Percentiles rank a stretch among this genome's conserved stretches.
phyloP scores from a whole-genome alignment of 164 flowering plant species.

The Amborella trichopoda region DNA sequence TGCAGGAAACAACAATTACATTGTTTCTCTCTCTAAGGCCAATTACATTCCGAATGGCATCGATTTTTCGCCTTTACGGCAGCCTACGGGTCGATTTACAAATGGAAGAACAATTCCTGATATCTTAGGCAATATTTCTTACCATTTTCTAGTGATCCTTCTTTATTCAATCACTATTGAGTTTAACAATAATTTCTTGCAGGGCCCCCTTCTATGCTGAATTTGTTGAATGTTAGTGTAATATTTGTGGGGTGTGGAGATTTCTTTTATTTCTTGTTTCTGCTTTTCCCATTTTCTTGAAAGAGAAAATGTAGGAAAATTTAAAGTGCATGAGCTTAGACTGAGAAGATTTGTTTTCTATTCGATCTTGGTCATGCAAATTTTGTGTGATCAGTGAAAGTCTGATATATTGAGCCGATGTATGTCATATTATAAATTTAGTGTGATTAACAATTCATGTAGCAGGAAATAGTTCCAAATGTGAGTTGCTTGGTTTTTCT shows the following conservation, averaged over 20 bases:
- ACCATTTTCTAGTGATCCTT: background rate
- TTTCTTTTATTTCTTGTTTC: background rate
- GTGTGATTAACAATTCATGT: too few relatives aligned
- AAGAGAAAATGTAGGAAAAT: background rate
- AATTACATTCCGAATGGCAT: conserved; percentile 58
- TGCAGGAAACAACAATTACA: conserved; percentile 75
- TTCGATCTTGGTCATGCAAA: too few relatives aligned
- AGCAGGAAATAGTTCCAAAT: too few relatives aligned
- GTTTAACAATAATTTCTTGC: background rate
- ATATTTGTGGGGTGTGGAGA: conserved; percentile 1
- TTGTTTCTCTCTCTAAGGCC: conserved; percentile 50
- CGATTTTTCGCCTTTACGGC: conserved; percentile 46
- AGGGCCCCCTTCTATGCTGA: too few relatives aligned
- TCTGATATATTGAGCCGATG: too few relatives aligned
- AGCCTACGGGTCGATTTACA: conserved; percentile 60
- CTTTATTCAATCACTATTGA: background rate
- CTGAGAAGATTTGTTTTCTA: too few relatives aligned
- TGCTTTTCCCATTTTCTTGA: background rate
- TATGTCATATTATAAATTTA: too few relatives aligned
- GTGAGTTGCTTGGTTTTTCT: background rate
- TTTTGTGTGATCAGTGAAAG: too few relatives aligned
- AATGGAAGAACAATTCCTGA: conserved; percentile 72
- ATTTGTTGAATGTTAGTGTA: background rate
- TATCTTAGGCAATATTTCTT: conserved; percentile 40
- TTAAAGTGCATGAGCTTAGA: background rate